Base-by-base conservation (phyloP, 108 stramenopile species). In the Nitzschia putrida region DNA sequence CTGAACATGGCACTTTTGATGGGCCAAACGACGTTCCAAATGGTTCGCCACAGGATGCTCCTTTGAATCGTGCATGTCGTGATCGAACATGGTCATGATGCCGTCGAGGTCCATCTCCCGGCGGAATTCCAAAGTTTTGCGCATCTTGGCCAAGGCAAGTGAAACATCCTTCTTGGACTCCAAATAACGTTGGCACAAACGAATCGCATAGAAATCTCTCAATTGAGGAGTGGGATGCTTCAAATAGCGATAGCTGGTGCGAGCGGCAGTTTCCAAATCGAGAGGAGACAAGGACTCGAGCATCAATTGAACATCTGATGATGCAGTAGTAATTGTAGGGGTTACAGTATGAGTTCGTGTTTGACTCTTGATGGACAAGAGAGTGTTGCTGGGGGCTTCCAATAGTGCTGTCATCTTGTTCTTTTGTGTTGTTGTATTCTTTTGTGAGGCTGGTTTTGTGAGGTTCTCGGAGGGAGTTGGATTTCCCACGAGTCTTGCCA, bases 251-350 rank as follows among this genome's bases (percentile, higher is more conserved):
- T 82, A 77, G 22, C 42, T 67, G 0, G 79, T 45, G 2, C 61
- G 50, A 10, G 81, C 81, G 3, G 76, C 76, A 6, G 57, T 55
- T 66, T 82, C 76, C 21, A 82, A 20, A 44, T 82, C 81, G 0
- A 73, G 39, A 45, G 23, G 39, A 29, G 52, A 51, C 29, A 34
- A 34, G 29, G 29, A 34, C 29, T 34, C 29, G 4, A 34, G 29
- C 29, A 34, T 34, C 29, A 34, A 34, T 34, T 34, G 29, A 34
- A 34, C 29, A 34, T 34, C 29, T 34, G 29, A 4, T 1, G 29
- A 34, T 34, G 29, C 29, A 34, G 29, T 34, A 1, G 29, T 4
- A 4, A 34, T 34, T 3, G 29, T 34, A 1, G 29, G 29, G 29
- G 29, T 34, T 4, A 4, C 4, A 34, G 29, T 34, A 3, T 34